A percentile compares a stretch with the other conserved stretches of the same genome.
These are phyloP conservation scores for Cornus controversa DNA, from an alignment of 148 eudicot genomes.

Conservation along the genomic window DNA sequence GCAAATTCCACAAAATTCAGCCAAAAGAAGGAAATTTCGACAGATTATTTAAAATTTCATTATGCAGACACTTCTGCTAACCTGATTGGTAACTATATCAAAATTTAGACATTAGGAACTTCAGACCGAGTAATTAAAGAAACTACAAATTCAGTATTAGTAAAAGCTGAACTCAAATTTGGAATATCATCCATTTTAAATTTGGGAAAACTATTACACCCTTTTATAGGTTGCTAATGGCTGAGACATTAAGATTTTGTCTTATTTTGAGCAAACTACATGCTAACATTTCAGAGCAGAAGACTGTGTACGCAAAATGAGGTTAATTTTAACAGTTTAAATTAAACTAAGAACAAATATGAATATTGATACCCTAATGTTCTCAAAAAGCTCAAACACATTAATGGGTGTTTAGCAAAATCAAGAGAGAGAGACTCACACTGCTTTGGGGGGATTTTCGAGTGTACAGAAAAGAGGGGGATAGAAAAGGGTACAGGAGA, in stretches of 20 bases:
- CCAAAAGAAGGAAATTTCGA: background rate
- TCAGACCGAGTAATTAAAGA: too few relatives aligned
- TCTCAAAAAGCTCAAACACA: too few relatives aligned
- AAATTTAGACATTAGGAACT: too few relatives aligned
- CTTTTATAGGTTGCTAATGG: too few relatives aligned
- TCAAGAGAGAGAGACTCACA: slow-evolving; percentile 15
- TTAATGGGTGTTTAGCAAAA: too few relatives aligned
- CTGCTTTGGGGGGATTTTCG: slow-evolving; percentile 13
- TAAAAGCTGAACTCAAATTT: background rate
- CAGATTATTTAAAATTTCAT: too few relatives aligned
- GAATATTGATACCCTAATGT: background rate
- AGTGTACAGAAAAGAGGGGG: slow-evolving; percentile 15
- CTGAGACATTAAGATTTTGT: too few relatives aligned
- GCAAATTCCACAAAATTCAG: background rate
- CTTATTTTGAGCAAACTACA: too few relatives aligned
- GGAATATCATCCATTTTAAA: background rate
- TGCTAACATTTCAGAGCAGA: too few relatives aligned
- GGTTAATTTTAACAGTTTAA: background rate
- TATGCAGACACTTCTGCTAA: background rate
- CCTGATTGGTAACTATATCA: too few relatives aligned
- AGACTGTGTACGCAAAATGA: too few relatives aligned
- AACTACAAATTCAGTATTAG: background rate
- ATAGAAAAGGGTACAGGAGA: slow-evolving; percentile 24
- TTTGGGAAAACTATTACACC: too few relatives aligned
- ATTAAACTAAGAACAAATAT: background rate